Evolutionary conservation across 176 grass and related monocot genomes (phyloP), one percentile per base, ranked within the genome.

Genomic region (Elymus sibiricus): DNA sequence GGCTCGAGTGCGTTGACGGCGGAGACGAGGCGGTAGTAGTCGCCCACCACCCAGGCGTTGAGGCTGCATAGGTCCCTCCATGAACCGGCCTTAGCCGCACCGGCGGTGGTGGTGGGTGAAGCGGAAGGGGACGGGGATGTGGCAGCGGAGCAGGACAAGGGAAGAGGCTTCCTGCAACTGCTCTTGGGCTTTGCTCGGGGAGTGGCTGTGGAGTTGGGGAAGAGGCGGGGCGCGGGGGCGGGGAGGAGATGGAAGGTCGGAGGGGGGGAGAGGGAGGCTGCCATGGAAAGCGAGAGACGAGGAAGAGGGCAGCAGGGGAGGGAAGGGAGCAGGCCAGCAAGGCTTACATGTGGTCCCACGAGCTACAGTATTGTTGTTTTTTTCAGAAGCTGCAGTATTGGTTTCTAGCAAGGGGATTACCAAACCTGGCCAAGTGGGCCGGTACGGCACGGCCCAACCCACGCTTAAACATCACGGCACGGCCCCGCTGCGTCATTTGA

Each of bases 31-130:
- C 96, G 85, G 86, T 80, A 53, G 84, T 98, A 98, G 82, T 98
- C 91, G 1, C 84, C 78, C 21, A 98, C 96, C 72, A 98, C 93
- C 96, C 96, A 95, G 19, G 84, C 84, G 80, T 98, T 95, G 83
- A 98, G 83, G 81, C 78, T 95, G 88, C 64, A 95, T 21, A 95
- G 14, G 67, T 95, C 91, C 74, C 71, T 92, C 96, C 92, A 98
- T 2, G 89, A 84, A 34, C 27, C 69, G 0, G 5, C n/a, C 38
- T 68, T 84, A 22, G 12, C 28, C 69, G 46, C 26, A 21, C 65
- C 6, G 10, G 71, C 40, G 5, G 19, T 4, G n/a, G 56, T 9
- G 24, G 76, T 19, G 42, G 32, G 4, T 25, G 72, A 53, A 53
- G 73, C 43, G 16, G 44, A 76, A n/a, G 38, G 14, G 21, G 79